A percentile compares a stretch with the other conserved stretches of the same genome.
These are phyloP conservation scores for Colletotrichum somersetense DNA, from an alignment of 2,329 filamentous ascomycete genomes.

Conservation along the genomic window DNA sequence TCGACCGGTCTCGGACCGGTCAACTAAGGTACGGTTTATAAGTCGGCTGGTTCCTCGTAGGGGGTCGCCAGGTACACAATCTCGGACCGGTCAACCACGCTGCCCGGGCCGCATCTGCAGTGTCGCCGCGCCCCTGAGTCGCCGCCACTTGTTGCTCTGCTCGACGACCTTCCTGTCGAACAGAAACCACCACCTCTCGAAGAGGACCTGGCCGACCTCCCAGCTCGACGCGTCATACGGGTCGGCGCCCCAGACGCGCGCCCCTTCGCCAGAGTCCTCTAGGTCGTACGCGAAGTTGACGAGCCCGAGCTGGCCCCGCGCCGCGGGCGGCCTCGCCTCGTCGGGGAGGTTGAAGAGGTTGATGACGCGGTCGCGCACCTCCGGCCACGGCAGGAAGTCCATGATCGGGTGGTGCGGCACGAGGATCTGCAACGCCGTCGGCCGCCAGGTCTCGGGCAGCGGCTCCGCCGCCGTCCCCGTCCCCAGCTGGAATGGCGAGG, in stretches of 20 bases:
- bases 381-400: slow-evolving; percentile 70
- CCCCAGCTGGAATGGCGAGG: slow-evolving; percentile 60
- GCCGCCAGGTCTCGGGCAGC: slow-evolving; percentile 62
- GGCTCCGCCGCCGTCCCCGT: slow-evolving; percentile 49
- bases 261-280: slow-evolving; percentile 66
- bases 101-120: slow-evolving; percentile 28
- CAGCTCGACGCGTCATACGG: slow-evolving; percentile 63
- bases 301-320: slow-evolving; percentile 60
- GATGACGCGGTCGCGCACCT: slow-evolving; percentile 65
- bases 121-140: slow-evolving; percentile 56
- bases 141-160: slow-evolving; percentile 65
- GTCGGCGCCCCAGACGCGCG: slow-evolving; percentile 63
- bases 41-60: no score
- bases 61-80: no score
- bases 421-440: slow-evolving; percentile 61
- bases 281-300: slow-evolving; percentile 68
- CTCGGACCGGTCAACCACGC: slow-evolving; percentile 24
- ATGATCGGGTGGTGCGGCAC: slow-evolving; percentile 69
- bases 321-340: slow-evolving; percentile 60
- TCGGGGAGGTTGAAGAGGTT: slow-evolving; percentile 63
- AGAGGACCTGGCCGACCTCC: slow-evolving; percentile 71
- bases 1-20: slow-evolving; percentile 24
- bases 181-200: slow-evolving; percentile 72
- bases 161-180: slow-evolving; percentile 67
- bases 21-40: not conserved